phyloP scores from a whole-genome alignment of 352 stramenopile species.

The Saprolegnia diclina region DNA sequence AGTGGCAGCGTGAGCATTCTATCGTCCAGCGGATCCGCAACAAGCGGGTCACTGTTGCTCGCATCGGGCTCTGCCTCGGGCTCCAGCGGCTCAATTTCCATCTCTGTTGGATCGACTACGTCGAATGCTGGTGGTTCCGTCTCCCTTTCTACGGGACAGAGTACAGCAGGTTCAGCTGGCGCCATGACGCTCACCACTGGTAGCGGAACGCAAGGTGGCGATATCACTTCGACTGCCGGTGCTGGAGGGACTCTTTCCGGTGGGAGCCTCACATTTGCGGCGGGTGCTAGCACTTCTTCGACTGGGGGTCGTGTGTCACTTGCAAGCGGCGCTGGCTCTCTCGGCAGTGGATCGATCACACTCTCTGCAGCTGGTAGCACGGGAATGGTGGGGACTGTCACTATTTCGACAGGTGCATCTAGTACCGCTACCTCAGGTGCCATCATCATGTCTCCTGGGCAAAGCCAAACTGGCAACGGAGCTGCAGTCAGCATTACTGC shows the following conservation, averaged over 20 bases:
- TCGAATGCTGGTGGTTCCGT: conserved; percentile 27
- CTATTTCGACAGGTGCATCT: conserved; percentile 25
- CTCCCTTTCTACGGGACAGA: conserved; percentile 18
- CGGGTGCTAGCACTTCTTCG: conserved; percentile 11
- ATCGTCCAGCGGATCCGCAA: conserved; percentile 19
- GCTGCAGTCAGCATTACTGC: conserved; percentile 13
- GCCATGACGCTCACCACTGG: not conserved
- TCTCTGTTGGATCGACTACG: conserved; percentile 9
- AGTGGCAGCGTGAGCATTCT: conserved; percentile 25
- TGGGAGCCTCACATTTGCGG: conserved; percentile 34
- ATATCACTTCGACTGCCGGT: conserved; percentile 33
- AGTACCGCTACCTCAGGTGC: conserved; percentile 16
- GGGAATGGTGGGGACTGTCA: conserved; percentile 21
- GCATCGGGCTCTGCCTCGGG: conserved; percentile 27
- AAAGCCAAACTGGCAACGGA: conserved; percentile 1
- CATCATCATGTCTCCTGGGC: conserved; percentile 8
- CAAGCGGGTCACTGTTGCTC: conserved; percentile 27
- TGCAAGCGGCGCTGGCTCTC: conserved; percentile 14
- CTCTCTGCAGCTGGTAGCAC: conserved; percentile 17
- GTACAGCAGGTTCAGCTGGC: conserved; percentile 5
- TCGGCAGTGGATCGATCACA: conserved; percentile 19
- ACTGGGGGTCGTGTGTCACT: conserved; percentile 18
- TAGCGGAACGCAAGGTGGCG: conserved; percentile 23
- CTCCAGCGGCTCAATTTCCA: conserved; percentile 17
- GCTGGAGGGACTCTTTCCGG: conserved; percentile 51